Evolutionary conservation across 139 green algal species (phyloP), one percentile per base, ranked within the genome.

Genomic region (Closterium sp.): DNA sequence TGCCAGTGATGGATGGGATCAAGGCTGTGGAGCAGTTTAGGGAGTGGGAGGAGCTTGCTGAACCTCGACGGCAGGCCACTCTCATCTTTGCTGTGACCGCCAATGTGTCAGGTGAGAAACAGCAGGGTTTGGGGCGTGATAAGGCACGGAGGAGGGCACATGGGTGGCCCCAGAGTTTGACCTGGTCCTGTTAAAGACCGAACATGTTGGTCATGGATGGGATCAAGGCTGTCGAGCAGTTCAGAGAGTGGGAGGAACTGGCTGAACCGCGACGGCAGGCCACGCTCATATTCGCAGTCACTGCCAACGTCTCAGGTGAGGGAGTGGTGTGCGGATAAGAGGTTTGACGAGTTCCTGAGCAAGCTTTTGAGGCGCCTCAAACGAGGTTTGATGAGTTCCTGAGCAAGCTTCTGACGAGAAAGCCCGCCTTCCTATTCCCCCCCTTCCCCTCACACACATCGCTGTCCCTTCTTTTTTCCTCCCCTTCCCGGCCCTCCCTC

Each of bases 131-230:
- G 45, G 45, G 3, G 45, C 45, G 10, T 70, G 10, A 13, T 17
- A 70, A 13, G 2, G 32, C 3, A 3, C 3, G 32, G 32, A 3
- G n/a, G n/a, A n/a, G 42, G 73, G 73, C 13, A 28, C 73, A 86
- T n/a, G 73, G 38, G 34, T 89, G 30, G 13, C 73, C 17, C 90
- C 90, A 50, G 85, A 91, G 87, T 93, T 91, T 85, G 91, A 93
- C 87, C 85, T 93, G 21, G 91, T 93, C 1, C 86, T 93, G 24
- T 3, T 86, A 93, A 91, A 85, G 91, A 93, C 9, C 91, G n/a
- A 27, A 70, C 27, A 91, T 93, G 91, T 85, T 85, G 19, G 86
- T 93, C 3, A 90, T 93, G 86, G 91, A 92, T 50, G 91, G 91
- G 2, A 31, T 91, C n/a, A 30, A 50, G 31, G 91, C 91, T 0